Percentiles rank a stretch among this genome's conserved stretches.
Evolutionary conservation across 805 yeast species (phyloP).

Genomic region (Lachancea thermotolerans): DNA sequence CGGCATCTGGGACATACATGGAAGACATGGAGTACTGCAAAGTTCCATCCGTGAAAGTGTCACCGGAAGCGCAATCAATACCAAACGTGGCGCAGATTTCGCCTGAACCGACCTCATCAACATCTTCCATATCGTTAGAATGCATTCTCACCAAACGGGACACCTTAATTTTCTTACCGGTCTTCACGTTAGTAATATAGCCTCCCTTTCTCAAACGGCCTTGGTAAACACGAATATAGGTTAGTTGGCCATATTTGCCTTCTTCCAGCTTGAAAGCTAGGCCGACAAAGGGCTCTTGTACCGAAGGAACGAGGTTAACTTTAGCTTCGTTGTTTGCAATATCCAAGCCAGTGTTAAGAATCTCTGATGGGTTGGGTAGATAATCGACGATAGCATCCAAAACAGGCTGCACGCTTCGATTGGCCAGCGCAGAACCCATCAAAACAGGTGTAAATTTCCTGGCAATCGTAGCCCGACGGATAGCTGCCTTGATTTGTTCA

Average conservation of each 20-base stretch:
- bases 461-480: constrained; percentile 91
- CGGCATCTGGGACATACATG: constrained; percentile 99
- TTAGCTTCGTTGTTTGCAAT: constrained; percentile 56
- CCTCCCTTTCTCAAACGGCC: constrained; percentile 89
- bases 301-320: constrained; percentile 66
- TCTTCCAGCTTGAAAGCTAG: constrained; percentile 98
- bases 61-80: constrained; percentile 98
- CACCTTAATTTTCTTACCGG: constrained; percentile 89
- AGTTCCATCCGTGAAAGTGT: constrained; percentile 85
- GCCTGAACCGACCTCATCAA: constrained; percentile 91
- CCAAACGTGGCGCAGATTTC: constrained; percentile 99
- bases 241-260: constrained; percentile 95
- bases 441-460: constrained; percentile 98
- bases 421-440: constrained; percentile 98
- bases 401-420: constrained; percentile 91
- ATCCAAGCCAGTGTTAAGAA: constrained; percentile 85
- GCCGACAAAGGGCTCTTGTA: constrained; percentile 80
- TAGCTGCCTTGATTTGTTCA: constrained; percentile 80
- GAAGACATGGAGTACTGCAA: constrained; percentile 86
- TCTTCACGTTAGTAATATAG: constrained; percentile 79
- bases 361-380: constrained; percentile 92
- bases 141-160: constrained; percentile 97
- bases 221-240: constrained; percentile 95
- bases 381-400: constrained; percentile 93
- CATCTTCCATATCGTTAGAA: constrained; percentile 98